A percentile compares a stretch with the other conserved stretches of the same genome.
Conservation (phyloP, 192 early-diverging fungal species). For the Backusella mclennaniae region DNA sequence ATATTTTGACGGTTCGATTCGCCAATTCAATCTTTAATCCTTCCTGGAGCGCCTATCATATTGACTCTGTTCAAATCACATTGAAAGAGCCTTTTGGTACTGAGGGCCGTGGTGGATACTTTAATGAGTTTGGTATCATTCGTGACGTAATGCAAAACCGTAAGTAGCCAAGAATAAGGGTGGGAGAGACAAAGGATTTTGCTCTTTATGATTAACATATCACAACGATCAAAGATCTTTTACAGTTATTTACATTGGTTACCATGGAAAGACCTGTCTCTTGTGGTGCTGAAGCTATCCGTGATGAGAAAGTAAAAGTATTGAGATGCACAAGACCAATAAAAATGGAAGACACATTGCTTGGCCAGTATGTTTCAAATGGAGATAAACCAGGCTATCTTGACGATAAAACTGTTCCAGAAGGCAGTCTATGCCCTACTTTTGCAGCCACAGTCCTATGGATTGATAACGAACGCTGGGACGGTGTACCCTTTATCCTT, state of each 20-base stretch:
- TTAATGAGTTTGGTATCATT: slow-evolving; percentile 97
- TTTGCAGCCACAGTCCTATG: slow-evolving; percentile 85
- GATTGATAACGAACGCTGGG: slow-evolving; percentile 95
- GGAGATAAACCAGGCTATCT: slow-evolving; percentile 85
- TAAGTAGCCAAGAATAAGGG: slow-evolving; percentile 31
- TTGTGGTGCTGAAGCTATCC: slow-evolving; percentile 84
- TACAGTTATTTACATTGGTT: slow-evolving; percentile 89
- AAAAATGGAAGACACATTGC: slow-evolving; percentile 74
- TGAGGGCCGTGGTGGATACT: slow-evolving; percentile 96
- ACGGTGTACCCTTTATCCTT: slow-evolving; percentile 84
- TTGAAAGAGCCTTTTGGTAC: slow-evolving; percentile 97
- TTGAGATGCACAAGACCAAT: slow-evolving; percentile 79
- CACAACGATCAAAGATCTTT: slow-evolving; percentile 50
- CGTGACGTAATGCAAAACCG: slow-evolving; percentile 95
- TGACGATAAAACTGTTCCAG: slow-evolving; percentile 83
- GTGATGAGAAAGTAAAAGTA: slow-evolving; percentile 90
- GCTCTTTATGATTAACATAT: not conserved
- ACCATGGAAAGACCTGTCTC: slow-evolving; percentile 91
- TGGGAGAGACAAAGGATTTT: too few relatives aligned
- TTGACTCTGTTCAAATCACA: slow-evolving; percentile 90
- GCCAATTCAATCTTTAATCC: slow-evolving; percentile 84
- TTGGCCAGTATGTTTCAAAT: slow-evolving; percentile 90
- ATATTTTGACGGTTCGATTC: slow-evolving; percentile 88
- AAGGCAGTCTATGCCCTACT: slow-evolving; percentile 85
- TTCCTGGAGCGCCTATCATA: slow-evolving; percentile 82